Evolutionary conservation across 768 basidiomycete species (phyloP).

Genomic region (Tulasnella calospora): DNA sequence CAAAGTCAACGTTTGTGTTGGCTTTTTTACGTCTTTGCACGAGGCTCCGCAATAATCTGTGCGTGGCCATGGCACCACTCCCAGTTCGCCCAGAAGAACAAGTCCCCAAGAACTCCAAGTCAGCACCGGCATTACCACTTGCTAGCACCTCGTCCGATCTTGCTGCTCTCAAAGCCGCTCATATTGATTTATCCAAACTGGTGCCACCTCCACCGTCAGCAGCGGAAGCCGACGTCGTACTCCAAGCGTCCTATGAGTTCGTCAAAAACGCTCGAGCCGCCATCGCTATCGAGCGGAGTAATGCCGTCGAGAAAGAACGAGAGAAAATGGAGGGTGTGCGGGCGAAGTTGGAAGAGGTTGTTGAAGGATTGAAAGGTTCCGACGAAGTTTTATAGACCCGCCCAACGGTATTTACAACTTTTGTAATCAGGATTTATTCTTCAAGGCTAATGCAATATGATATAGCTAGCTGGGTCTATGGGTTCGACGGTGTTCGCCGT

Average conservation of each 20-base stretch:
- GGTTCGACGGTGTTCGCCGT: too few relatives aligned
- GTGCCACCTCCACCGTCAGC: background rate
- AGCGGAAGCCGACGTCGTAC: background rate
- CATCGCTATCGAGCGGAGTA: background rate
- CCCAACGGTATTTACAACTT: background rate
- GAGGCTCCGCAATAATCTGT: background rate
- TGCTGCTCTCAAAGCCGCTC: slow-evolving; percentile 16
- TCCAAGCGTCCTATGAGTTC: slow-evolving; percentile 22
- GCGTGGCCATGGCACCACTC: background rate
- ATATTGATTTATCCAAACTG: slow-evolving; percentile 6
- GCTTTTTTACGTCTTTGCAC: background rate
- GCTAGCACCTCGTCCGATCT: slow-evolving; percentile 8
- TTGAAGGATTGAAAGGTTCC: background rate
- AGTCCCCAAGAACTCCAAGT: slow-evolving; percentile 6
- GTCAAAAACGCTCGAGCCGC: slow-evolving; percentile 15
- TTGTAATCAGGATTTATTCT: background rate
- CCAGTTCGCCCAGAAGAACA: background rate
- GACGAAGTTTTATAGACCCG: background rate
- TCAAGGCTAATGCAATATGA: too few relatives aligned
- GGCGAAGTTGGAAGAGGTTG: slow-evolving; percentile 20
- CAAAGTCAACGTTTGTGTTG: background rate
- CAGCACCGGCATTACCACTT: background rate
- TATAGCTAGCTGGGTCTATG: too few relatives aligned
- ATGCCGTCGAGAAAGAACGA: slow-evolving; percentile 8
- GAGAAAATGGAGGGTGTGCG: slow-evolving; percentile 19